Evolutionary conservation across 176 grass and related monocot species (phyloP).

Genomic region (Musa itinerans): DNA sequence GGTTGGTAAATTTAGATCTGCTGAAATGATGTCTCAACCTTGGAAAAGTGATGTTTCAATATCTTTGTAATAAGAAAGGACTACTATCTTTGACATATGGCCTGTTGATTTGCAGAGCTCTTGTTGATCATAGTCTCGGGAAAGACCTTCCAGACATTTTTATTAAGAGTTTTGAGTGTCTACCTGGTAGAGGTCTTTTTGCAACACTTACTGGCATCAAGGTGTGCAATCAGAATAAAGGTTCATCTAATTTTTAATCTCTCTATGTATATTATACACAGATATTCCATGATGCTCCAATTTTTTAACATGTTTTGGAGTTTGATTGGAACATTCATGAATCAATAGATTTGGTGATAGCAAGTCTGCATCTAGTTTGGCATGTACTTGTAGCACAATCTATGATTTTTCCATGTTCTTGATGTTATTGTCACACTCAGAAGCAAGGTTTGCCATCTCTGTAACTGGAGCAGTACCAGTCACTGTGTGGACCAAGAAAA

Average conservation of each 20-base stretch:
- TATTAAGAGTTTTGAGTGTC: slow-evolving; percentile 85
- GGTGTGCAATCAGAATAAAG: slow-evolving; percentile 25
- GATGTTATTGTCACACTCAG: no score
- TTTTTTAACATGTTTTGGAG: background rate
- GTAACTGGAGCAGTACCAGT: no score
- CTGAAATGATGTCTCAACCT: no score
- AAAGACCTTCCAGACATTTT: slow-evolving; percentile 73
- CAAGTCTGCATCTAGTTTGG: no score
- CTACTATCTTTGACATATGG: background rate
- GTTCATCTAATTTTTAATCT: slow-evolving; percentile 2
- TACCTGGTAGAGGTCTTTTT: slow-evolving; percentile 84
- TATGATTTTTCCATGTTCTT: no score
- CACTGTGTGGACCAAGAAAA: no score
- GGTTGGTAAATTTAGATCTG: no score
- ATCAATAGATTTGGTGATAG: background rate
- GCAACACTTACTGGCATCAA: slow-evolving; percentile 79
- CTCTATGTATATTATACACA: background rate
- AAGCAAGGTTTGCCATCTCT: no score
- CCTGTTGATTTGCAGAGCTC: slow-evolving; percentile 70
- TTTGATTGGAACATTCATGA: background rate
- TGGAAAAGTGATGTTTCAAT: background rate
- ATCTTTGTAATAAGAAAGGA: background rate
- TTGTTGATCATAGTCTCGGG: slow-evolving; percentile 81
- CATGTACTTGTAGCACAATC: no score
- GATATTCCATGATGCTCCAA: background rate